Evolutionary conservation across 352 stramenopile genomes (phyloP).

Genomic region (Phytophthora pisi): DNA sequence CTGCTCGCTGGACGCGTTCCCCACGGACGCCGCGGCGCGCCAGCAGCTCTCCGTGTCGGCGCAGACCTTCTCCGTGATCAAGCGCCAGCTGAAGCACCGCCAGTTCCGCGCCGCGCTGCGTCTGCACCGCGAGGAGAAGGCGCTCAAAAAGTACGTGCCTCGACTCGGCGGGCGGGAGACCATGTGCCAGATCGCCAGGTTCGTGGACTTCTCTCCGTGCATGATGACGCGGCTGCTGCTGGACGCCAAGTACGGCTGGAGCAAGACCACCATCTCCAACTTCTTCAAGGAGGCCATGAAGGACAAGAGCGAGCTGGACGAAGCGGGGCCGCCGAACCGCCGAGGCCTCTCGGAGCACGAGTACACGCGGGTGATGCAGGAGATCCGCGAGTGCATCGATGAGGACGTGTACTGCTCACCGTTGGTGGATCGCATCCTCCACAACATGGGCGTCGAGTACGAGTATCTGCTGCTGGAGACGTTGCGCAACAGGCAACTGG

Average conservation of each 20-base stretch:
- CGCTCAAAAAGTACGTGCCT: conserved; percentile 55
- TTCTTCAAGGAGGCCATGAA: conserved; percentile 61
- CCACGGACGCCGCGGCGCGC: background rate
- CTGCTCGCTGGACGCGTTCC: conserved; percentile 49
- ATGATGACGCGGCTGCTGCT: conserved; percentile 72
- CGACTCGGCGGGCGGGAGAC: conserved; percentile 40
- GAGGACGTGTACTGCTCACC: conserved; percentile 79
- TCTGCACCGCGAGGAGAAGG: conserved; percentile 65
- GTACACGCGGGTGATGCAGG: conserved; percentile 34
- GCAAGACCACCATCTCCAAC: conserved; percentile 71
- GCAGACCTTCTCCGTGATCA: conserved; percentile 63
- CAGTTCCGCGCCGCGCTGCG: conserved; percentile 50
- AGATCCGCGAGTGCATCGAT: conserved; percentile 72
- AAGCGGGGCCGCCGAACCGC: conserved; percentile 4
- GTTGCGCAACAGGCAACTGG: conserved; percentile 66
- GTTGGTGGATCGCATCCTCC: conserved; percentile 71
- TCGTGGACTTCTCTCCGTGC: conserved; percentile 65
- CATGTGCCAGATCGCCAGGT: conserved; percentile 48
- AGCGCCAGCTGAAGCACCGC: conserved; percentile 57
- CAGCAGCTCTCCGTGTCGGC: conserved; percentile 45
- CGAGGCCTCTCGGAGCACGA: conserved; percentile 37
- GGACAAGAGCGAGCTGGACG: conserved; percentile 24
- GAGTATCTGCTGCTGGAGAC: conserved; percentile 85
- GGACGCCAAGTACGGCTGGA: conserved; percentile 58
- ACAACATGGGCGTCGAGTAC: conserved; percentile 85